Percentiles rank a stretch among this genome's conserved stretches.
Conservation (phyloP, 2,329 filamentous ascomycete species). For the Graphilbum sp. region DNA sequence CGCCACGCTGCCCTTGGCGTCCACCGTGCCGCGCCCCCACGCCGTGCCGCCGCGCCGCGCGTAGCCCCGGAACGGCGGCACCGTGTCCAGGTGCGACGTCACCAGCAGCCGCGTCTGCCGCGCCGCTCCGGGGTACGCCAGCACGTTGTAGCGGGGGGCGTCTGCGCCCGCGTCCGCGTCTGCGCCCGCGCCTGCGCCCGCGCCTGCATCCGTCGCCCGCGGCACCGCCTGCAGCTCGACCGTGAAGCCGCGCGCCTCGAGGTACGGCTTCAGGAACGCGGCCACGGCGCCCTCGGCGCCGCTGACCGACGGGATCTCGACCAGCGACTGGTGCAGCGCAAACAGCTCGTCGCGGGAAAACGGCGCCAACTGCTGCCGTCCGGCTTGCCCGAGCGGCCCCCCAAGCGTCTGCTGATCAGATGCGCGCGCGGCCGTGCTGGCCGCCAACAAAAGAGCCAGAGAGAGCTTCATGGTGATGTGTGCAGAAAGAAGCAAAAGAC, state of each 20-base stretch:
- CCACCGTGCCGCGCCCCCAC: conserved; percentile 2
- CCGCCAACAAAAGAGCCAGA: too few species aligned
- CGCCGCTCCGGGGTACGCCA: not conserved
- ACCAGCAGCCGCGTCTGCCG: not conserved
- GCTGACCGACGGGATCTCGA: not conserved
- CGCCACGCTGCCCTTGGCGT: conserved; percentile 2
- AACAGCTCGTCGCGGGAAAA: not conserved
- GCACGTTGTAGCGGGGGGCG: not conserved
- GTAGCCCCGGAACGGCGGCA: not conserved
- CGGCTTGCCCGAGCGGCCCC: not conserved
- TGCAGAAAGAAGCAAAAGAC: too few species aligned
- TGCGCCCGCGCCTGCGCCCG: too few species aligned
- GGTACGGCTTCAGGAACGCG: not conserved
- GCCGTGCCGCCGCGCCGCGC: not conserved
- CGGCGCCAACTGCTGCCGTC: not conserved
- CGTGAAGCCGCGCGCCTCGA: not conserved
- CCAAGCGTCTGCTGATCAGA: too few species aligned
- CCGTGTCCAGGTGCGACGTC: conserved; percentile 2
- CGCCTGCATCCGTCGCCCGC: too few species aligned
- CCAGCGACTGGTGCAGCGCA: not conserved
- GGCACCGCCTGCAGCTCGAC: not conserved
- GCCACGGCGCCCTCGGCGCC: not conserved
- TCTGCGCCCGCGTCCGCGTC: too few species aligned
- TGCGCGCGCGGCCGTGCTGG: too few species aligned
- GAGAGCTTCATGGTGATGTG: too few species aligned